Evolutionary conservation across 305 asterid genomes (phyloP), one percentile per base, ranked within the genome.

Genomic region (Fraxinus greggii): DNA sequence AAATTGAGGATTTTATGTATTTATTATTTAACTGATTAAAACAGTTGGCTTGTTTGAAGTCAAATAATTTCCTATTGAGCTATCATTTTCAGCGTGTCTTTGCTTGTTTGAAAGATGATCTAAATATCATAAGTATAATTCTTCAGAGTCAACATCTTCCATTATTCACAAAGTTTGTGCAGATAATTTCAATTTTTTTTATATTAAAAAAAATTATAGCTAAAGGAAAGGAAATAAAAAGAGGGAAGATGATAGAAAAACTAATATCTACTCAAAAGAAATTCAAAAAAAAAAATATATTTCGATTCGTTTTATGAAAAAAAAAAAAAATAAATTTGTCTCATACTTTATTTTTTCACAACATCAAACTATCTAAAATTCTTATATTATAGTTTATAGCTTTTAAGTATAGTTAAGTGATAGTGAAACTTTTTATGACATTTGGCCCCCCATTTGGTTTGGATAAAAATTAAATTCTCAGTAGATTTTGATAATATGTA

Each of bases 31-130:
- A 48, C 8, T 51, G 21, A 73, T 72, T 51, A 3, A 54, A 24
- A 63, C 32, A 72, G 78, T 33, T 80, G 78, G 78, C 33, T 31
- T 54, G 67, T 82, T 70, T 8, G 8, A 65, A 80, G 84, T 84
- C 88, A 86, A 86, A 86, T 81, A 72, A 48, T 82, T 82, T 84
- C 65, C 31, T 82, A 80, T 73, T 19, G 28, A 78, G 76, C 79
- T 56, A 72, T 84, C 75, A 21, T 83, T 77, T 83, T 78, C 81
- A 79, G 69, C 54, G 65, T 79, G 81, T 72, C 63, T 40, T 21
- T 51, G 85, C 65, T 82, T 81, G 85, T 67, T 79, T 77, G 35
- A 35, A 72, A 70, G 75, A 67, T 35, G 45, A 54, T 73, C n/a
- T 63, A 12, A 38, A 67, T 24, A 51, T 77, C 2, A 78, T 10